Percentiles rank a stretch among this genome's conserved stretches.
Conservation (phyloP, 805 yeast genomes). For the Sugiyamaella floridensis region DNA sequence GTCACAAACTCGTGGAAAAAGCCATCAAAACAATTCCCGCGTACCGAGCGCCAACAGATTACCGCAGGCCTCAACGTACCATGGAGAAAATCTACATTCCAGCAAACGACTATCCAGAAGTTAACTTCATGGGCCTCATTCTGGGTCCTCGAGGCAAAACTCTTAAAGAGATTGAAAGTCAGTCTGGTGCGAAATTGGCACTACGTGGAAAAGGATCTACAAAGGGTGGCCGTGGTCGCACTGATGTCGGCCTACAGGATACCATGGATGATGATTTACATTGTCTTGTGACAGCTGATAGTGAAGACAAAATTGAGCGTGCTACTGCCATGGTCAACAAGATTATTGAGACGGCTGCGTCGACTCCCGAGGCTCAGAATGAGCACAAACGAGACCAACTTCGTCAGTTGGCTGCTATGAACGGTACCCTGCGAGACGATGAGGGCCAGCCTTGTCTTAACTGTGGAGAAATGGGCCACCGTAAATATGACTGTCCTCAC, state of each 20-base stretch:
- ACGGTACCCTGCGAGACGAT: conserved; percentile 89
- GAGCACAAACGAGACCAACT: conserved; percentile 86
- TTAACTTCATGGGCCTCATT: conserved; percentile 84
- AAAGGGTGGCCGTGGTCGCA: conserved; percentile 72
- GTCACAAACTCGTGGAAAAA: conserved; percentile 68
- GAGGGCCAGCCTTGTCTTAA: conserved; percentile 53
- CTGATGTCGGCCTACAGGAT: conserved; percentile 40
- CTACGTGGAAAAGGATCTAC: conserved; percentile 95
- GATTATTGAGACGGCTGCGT: conserved; percentile 74
- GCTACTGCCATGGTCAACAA: conserved; percentile 71
- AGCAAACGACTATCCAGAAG: conserved; percentile 76
- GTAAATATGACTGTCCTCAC: conserved; percentile 56
- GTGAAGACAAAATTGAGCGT: conserved; percentile 63
- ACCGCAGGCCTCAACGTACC: conserved; percentile 61
- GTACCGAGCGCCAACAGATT: conserved; percentile 74
- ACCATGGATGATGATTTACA: conserved; percentile 79
- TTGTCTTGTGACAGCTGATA: conserved; percentile 78
- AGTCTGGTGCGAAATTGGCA: conserved; percentile 83
- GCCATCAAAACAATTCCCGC: conserved; percentile 69
- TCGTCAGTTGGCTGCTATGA: conserved; percentile 83
- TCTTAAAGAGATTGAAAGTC: conserved; percentile 66
- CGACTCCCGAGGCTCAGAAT: conserved; percentile 89
- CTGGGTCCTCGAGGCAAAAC: conserved; percentile 97
- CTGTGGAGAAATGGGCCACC: conserved; percentile 65
- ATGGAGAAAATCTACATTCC: conserved; percentile 82